These are phyloP conservation scores for Candida takata DNA, from an alignment of 805 yeast genomes.

Conservation along the genomic window DNA sequence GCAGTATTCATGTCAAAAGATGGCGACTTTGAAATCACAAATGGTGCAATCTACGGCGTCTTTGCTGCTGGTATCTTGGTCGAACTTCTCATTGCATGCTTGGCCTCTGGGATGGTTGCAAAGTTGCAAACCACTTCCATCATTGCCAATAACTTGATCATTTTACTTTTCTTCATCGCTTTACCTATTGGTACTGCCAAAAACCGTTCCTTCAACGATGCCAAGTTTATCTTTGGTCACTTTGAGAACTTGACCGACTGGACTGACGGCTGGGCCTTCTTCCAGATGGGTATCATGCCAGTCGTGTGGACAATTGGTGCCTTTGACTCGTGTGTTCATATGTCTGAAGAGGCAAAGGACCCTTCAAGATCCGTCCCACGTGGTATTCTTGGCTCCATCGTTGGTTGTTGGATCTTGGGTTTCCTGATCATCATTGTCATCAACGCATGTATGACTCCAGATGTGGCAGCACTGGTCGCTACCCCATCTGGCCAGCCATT, in stretches of 20 bases:
- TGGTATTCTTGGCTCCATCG: constrained; percentile 54
- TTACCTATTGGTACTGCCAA: constrained; percentile 45
- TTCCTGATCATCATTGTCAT: constrained; percentile 46
- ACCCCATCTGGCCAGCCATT: constrained; percentile 52
- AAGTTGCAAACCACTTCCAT: constrained; percentile 51
- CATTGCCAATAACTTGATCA: constrained; percentile 40
- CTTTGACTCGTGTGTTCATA: constrained; percentile 63
- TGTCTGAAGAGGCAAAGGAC: constrained; percentile 61
- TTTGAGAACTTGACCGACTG: constrained; percentile 43
- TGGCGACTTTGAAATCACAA: constrained; percentile 43
- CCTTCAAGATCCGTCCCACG: constrained; percentile 57
- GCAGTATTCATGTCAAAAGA: constrained; percentile 39
- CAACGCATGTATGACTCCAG: constrained; percentile 45
- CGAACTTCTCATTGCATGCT: constrained; percentile 42
- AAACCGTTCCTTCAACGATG: constrained; percentile 33
- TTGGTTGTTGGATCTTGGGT: constrained; percentile 50
- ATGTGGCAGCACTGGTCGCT: constrained; percentile 33
- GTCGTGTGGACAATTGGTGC: constrained; percentile 73
- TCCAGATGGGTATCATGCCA: constrained; percentile 48
- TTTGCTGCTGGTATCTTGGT: constrained; percentile 49
- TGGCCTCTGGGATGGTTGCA: constrained; percentile 47
- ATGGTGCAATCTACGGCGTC: constrained; percentile 50
- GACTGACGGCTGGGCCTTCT: constrained; percentile 51
- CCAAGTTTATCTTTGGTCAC: constrained; percentile 46
- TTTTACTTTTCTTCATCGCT: constrained; percentile 42